Evolutionary conservation across 163 green algal species (phyloP).

Genomic region (Chlamydomonas reinhardtii): DNA sequence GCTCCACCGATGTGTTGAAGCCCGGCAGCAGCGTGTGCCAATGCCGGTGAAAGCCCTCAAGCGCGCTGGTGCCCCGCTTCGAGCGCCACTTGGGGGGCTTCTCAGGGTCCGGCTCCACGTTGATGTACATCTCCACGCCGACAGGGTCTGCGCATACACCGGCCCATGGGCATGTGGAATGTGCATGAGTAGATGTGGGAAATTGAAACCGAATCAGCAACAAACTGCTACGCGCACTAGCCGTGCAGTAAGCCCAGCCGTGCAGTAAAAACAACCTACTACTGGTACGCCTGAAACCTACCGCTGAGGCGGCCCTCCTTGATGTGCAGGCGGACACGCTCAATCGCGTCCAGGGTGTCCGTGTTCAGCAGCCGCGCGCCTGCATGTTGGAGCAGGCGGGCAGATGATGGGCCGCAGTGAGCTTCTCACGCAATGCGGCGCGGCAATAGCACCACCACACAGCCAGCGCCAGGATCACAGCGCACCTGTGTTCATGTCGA

Average conservation of each 20-base stretch:
- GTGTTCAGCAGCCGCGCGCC: too few species aligned
- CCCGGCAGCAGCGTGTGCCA: neutral
- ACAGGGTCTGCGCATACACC: neutral
- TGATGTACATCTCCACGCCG: neutral
- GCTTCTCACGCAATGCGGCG: too few species aligned
- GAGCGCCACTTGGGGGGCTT: neutral
- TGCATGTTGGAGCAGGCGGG: too few species aligned
- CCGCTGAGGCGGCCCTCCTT: neutral
- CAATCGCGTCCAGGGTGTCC: neutral
- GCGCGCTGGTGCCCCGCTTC: neutral
- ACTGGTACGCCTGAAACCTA: neutral
- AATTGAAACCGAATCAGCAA: neutral
- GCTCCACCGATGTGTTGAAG: neutral
- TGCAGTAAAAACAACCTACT: neutral
- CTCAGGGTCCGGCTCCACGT: neutral
- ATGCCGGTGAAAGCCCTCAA: constrained; percentile 18
- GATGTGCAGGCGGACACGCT: neutral
- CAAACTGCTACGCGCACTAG: neutral
- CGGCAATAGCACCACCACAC: too few species aligned
- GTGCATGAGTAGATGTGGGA: too few species aligned
- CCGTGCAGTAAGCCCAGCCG: too few species aligned
- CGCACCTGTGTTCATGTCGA: too few species aligned
- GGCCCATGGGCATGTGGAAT: too few species aligned
- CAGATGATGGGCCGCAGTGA: too few species aligned
- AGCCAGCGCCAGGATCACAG: too few species aligned